These are phyloP conservation scores for Leccinum solheimii DNA, from an alignment of 1,284 basidiomycete genomes.

Conservation along the genomic window DNA sequence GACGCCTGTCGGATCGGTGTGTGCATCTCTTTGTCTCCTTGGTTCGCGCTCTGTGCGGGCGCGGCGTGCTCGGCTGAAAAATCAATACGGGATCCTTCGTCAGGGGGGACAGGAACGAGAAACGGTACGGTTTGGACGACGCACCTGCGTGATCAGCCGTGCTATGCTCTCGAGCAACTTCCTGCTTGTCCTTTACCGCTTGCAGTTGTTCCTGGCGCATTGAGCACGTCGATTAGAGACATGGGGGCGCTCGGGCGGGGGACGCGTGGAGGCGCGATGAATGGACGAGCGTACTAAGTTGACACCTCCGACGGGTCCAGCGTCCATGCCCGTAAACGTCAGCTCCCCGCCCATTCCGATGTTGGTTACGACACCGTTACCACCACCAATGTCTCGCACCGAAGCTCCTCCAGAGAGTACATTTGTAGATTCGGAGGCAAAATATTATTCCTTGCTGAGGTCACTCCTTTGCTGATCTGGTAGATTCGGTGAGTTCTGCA, in stretches of 20 bases:
- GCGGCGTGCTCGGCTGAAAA: constrained; percentile 2
- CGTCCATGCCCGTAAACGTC: no score
- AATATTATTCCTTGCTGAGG: no score
- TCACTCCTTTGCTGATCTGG: no score
- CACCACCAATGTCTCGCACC: no score
- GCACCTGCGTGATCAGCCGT: not conserved
- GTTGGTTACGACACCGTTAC: no score
- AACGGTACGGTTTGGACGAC: not conserved
- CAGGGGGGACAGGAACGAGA: not conserved
- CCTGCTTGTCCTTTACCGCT: not conserved
- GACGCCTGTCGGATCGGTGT: not conserved
- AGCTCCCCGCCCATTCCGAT: no score
- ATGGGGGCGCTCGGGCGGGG: constrained; percentile 17
- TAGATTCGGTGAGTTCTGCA: no score
- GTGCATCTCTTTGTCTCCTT: not conserved
- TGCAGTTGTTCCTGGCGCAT: constrained; percentile 12
- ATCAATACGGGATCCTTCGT: not conserved
- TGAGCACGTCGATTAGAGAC: constrained; percentile 25
- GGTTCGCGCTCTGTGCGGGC: not conserved
- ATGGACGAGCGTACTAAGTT: not conserved
- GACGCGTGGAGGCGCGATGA: constrained; percentile 29
- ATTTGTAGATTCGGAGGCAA: no score
- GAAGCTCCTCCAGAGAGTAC: no score
- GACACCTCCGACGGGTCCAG: no score
- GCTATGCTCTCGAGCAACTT: not conserved